These are phyloP conservation scores for Emmonsiellopsis sp. DNA, from an alignment of 2,329 filamentous ascomycete species.

Conservation along the genomic window DNA sequence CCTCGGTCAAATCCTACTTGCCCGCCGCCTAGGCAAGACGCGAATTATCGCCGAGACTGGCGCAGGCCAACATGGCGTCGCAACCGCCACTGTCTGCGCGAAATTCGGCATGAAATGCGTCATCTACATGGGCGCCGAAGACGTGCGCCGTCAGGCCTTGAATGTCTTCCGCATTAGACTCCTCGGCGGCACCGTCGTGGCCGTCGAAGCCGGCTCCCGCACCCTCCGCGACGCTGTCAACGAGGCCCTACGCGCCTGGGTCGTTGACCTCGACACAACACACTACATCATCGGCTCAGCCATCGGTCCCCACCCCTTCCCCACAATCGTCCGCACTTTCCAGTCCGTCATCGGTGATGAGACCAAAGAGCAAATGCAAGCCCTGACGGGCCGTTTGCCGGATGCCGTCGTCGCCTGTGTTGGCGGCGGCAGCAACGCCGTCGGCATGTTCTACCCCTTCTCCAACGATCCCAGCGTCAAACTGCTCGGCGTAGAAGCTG, in stretches of 20 bases:
- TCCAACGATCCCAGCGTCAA: constrained; percentile 74
- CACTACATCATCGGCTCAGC: constrained; percentile 98
- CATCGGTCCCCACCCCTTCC: constrained; percentile 96
- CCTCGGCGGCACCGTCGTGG: constrained; percentile 82
- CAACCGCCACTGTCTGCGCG: constrained; percentile 92
- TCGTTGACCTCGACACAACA: constrained; percentile 81
- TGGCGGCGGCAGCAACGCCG: constrained; percentile 87
- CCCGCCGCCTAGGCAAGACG: constrained; percentile 79
- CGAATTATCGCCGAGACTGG: constrained; percentile 97
- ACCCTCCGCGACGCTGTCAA: constrained; percentile 85
- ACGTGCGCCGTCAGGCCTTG: constrained; percentile 87
- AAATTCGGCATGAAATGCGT: constrained; percentile 98
- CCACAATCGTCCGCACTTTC: constrained; percentile 94
- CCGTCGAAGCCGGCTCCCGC: constrained; percentile 81
- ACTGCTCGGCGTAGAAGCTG: constrained; percentile 87
- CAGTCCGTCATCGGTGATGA: constrained; percentile 93
- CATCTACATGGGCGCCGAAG: constrained; percentile 97
- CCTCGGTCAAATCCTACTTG: constrained; percentile 82
- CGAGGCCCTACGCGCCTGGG: constrained; percentile 89
- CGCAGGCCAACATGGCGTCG: constrained; percentile 94
- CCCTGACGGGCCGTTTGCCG: constrained; percentile 76
- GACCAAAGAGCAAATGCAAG: constrained; percentile 84
- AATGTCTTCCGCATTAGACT: constrained; percentile 99
- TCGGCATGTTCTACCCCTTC: constrained; percentile 98
- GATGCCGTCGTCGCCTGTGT: constrained; percentile 96